Conservation (phyloP, 1,284 basidiomycete species). For the Ceratobasidium sp. region DNA sequence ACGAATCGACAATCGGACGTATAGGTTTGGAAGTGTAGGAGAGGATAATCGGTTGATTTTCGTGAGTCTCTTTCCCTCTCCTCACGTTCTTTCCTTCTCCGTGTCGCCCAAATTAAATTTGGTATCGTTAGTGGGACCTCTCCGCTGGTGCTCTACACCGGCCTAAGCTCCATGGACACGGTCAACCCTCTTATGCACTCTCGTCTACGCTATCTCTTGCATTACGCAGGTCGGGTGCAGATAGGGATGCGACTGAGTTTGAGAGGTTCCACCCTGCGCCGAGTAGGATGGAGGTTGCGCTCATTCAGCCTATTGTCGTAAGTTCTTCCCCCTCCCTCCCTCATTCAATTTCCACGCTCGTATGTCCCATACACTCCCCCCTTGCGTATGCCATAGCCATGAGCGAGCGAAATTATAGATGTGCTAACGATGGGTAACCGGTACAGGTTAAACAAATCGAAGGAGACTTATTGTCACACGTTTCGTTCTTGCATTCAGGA, state of each 20-base stretch:
- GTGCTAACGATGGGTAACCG: background rate
- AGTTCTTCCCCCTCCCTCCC: slow-evolving; percentile 54
- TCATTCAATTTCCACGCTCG: too few relatives aligned
- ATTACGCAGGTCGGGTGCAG: slow-evolving; percentile 48
- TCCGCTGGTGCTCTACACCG: slow-evolving; percentile 82
- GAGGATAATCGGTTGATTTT: slow-evolving; percentile 94
- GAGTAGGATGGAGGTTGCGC: slow-evolving; percentile 88
- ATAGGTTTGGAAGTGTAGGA: slow-evolving; percentile 89
- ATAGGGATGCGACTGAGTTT: slow-evolving; percentile 8
- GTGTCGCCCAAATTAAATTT: too few relatives aligned
- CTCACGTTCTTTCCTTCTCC: slow-evolving; percentile 18
- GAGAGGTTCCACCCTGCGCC: slow-evolving; percentile 83
- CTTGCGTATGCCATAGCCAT: too few relatives aligned
- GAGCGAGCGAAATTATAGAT: too few relatives aligned
- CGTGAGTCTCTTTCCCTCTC: slow-evolving; percentile 62
- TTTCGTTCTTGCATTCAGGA: slow-evolving; percentile 79
- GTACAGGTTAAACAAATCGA: slow-evolving; percentile 82
- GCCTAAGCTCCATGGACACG: slow-evolving; percentile 72
- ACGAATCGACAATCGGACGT: slow-evolving; percentile 86
- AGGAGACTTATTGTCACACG: slow-evolving; percentile 76
- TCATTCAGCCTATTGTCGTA: slow-evolving; percentile 91
- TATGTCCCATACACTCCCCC: too few relatives aligned
- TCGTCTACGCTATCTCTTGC: slow-evolving; percentile 79
- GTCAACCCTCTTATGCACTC: slow-evolving; percentile 79
- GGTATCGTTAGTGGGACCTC: slow-evolving; percentile 99